Conservation (phyloP, 805 yeast species). For the Starmerella geochares region DNA sequence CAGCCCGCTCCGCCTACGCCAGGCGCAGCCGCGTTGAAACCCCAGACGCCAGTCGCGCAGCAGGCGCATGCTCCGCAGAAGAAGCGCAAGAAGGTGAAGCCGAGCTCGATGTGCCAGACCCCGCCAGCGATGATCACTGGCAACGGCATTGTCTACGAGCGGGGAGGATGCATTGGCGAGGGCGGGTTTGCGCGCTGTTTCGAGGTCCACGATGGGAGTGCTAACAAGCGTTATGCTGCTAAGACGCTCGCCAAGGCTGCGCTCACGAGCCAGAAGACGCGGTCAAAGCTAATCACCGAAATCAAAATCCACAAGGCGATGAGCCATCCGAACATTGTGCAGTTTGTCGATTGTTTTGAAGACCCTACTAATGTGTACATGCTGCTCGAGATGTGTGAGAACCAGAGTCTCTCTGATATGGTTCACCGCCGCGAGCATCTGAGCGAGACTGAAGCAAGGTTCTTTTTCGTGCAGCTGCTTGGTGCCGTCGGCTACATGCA, state of each 20-base stretch:
- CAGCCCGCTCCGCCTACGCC: constrained; percentile 4
- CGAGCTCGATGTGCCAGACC: constrained; percentile 84
- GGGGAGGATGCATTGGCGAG: constrained; percentile 88
- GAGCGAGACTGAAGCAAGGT: constrained; percentile 85
- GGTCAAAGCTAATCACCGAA: constrained; percentile 67
- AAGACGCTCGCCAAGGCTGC: constrained; percentile 96
- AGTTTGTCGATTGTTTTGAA: constrained; percentile 92
- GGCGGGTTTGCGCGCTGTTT: constrained; percentile 99
- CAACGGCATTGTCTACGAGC: constrained; percentile 78
- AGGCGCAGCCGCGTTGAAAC: constrained; percentile 2
- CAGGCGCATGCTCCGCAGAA: constrained; percentile 9
- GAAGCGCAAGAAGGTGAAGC: constrained; percentile 53
- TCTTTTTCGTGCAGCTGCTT: constrained; percentile 78
- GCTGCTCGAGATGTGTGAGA: constrained; percentile 85
- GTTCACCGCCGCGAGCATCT: constrained; percentile 73
- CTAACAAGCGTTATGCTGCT: constrained; percentile 85
- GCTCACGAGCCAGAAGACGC: constrained; percentile 80
- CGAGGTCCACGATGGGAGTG: constrained; percentile 82
- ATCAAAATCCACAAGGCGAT: constrained; percentile 88
- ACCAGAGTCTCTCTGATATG: constrained; percentile 88
- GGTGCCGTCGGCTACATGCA: constrained; percentile 94
- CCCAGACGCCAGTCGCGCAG: constrained; percentile 4
- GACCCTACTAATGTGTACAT: constrained; percentile 92
- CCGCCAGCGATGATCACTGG: constrained; percentile 91
- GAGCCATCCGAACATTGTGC: constrained; percentile 81